Percentiles rank a stretch among this genome's conserved stretches.
These are phyloP conservation scores for Magnusiomyces fungicola DNA, from an alignment of 1,139 yeast species.

Conservation along the genomic window DNA sequence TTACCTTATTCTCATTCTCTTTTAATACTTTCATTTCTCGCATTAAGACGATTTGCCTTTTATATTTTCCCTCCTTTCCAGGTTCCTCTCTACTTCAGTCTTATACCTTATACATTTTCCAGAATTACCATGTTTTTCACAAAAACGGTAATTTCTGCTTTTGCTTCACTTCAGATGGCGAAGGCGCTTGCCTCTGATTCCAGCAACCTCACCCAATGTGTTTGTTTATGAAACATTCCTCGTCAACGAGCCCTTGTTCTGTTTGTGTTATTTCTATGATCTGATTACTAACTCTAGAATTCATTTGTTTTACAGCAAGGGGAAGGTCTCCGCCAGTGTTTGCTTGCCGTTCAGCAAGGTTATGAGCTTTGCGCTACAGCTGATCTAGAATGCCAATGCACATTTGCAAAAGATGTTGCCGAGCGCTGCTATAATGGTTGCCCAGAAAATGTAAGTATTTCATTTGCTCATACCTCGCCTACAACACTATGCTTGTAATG, in stretches of 20 bases:
- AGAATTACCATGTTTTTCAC: not conserved
- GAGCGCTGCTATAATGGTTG: slow-evolving; percentile 18
- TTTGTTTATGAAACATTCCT: too few relatives aligned
- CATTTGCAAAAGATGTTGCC: slow-evolving; percentile 20
- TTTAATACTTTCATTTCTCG: not conserved
- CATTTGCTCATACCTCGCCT: too few relatives aligned
- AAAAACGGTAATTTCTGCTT: not conserved
- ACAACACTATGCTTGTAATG: too few relatives aligned
- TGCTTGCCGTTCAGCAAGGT: slow-evolving; percentile 15
- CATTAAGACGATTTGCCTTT: too few relatives aligned
- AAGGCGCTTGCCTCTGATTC: not conserved
- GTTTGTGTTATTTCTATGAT: not conserved
- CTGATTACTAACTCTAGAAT: not conserved
- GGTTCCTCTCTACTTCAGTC: too few relatives aligned
- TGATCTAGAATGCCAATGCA: slow-evolving; percentile 23
- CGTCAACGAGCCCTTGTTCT: not conserved
- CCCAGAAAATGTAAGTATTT: slow-evolving; percentile 18
- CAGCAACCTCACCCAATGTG: not conserved
- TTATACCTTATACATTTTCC: too few relatives aligned
- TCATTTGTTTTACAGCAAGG: slow-evolving; percentile 8
- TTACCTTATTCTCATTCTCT: not conserved
- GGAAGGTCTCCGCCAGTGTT: slow-evolving; percentile 13
- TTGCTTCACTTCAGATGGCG: not conserved
- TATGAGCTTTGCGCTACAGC: slow-evolving; percentile 18
- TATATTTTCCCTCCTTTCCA: too few relatives aligned